Conservation (phyloP, 768 basidiomycete genomes). For the Tricholoma furcatifolium region DNA sequence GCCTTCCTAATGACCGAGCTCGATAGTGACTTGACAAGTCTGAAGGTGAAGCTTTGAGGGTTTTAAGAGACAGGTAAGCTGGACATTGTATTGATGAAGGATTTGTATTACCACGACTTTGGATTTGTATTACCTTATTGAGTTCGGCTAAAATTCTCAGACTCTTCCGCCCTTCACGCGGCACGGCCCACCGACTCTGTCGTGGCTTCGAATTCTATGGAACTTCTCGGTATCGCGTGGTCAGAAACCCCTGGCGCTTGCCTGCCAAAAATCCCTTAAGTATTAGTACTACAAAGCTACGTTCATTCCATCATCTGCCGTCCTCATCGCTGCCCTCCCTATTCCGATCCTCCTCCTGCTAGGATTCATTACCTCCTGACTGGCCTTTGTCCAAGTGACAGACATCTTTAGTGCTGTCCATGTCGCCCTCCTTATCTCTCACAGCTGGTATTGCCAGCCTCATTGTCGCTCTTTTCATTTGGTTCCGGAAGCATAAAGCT, state of each 20-base stretch:
- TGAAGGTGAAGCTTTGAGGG: too few relatives aligned
- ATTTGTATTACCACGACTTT: neutral
- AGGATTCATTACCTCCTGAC: neutral
- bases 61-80: neutral
- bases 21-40: too few relatives aligned
- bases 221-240: slow-evolving; percentile 18
- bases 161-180: slow-evolving; percentile 8
- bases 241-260: slow-evolving; percentile 7
- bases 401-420: slow-evolving; percentile 10
- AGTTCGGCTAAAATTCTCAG: neutral
- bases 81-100: neutral
- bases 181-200: slow-evolving; percentile 10
- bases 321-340: neutral
- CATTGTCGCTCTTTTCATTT: slow-evolving; percentile 38
- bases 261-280: slow-evolving; percentile 16
- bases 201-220: slow-evolving; percentile 15
- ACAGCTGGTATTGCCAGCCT: slow-evolving; percentile 33
- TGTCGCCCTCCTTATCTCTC: slow-evolving; percentile 23
- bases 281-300: slow-evolving; percentile 11
- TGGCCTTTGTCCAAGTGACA: neutral
- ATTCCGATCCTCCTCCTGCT: neutral
- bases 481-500: slow-evolving; percentile 43
- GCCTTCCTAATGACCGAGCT: too few relatives aligned
- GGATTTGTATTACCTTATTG: slow-evolving; percentile 11
- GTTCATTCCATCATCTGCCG: slow-evolving; percentile 7